These are phyloP conservation scores for Penicillium sumatraense DNA, from an alignment of 2,329 filamentous ascomycete species.

Conservation along the genomic window DNA sequence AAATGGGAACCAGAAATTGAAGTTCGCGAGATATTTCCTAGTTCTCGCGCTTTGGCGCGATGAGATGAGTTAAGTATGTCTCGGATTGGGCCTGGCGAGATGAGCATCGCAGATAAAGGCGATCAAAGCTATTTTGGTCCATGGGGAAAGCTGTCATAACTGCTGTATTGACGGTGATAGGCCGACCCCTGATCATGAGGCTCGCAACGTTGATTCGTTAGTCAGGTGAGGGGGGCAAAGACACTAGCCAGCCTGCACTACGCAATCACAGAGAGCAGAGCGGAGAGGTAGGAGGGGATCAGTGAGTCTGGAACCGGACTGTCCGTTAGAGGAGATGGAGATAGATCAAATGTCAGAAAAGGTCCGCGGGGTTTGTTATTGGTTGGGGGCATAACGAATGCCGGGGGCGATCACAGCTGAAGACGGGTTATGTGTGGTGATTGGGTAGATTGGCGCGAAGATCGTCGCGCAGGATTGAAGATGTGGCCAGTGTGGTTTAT, in stretches of 20 bases:
- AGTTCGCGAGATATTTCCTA: too few species aligned
- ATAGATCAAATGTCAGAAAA: slow-evolving; percentile 10
- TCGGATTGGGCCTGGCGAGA: too few species aligned
- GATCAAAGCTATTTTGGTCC: too few species aligned
- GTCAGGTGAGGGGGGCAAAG: not conserved
- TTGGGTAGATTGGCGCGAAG: slow-evolving; percentile 26
- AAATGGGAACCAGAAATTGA: too few species aligned
- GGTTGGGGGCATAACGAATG: slow-evolving; percentile 19
- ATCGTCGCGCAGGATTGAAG: slow-evolving; percentile 1
- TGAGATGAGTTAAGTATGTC: too few species aligned
- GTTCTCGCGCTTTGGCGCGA: too few species aligned
- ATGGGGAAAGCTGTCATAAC: too few species aligned
- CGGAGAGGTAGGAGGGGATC: not conserved
- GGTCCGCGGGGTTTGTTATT: slow-evolving; percentile 17
- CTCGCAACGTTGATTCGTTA: not conserved
- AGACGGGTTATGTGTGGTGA: slow-evolving; percentile 12
- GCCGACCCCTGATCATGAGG: not conserved
- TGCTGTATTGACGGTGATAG: too few species aligned
- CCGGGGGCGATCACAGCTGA: slow-evolving; percentile 23
- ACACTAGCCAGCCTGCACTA: not conserved
- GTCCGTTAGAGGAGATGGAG: not conserved
- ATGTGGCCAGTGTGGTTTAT: slow-evolving; percentile 5
- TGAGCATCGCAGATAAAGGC: too few species aligned
- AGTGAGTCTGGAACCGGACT: not conserved
- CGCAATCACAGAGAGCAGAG: not conserved